phyloP scores from a whole-genome alignment of 305 asterid species.

The Galium porrigens region DNA sequence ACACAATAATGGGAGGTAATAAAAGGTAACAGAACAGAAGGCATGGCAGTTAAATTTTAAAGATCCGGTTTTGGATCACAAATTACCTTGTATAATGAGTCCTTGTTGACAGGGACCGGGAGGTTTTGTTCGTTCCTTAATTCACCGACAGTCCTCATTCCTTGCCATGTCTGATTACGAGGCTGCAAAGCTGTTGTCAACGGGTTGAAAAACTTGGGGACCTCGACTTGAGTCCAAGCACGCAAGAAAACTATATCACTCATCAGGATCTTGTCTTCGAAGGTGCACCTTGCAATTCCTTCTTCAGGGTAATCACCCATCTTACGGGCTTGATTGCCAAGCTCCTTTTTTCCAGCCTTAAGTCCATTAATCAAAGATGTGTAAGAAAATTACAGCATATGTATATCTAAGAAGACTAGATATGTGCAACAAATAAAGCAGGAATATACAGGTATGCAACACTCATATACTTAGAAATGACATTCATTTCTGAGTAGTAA shows the following conservation, averaged over 20 bases:
- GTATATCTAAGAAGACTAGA: neutral
- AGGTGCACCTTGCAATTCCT: conserved; percentile 94
- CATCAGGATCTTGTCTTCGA: conserved; percentile 81
- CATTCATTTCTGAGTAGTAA: no score
- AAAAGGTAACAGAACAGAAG: conserved; percentile 4
- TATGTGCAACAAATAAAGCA: neutral
- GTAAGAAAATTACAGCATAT: neutral
- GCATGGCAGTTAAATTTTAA: neutral
- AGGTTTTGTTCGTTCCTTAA: conserved; percentile 62
- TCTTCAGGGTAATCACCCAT: conserved; percentile 67
- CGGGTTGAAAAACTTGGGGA: conserved; percentile 75
- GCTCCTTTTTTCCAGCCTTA: conserved; percentile 85
- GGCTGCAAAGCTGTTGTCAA: conserved; percentile 91
- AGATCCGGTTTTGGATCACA: neutral
- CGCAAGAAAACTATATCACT: conserved; percentile 82
- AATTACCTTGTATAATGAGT: conserved; percentile 65
- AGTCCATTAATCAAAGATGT: neutral
- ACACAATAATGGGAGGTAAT: conserved; percentile 11
- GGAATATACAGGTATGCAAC: neutral
- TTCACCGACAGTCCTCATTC: conserved; percentile 87
- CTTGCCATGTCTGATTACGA: conserved; percentile 64
- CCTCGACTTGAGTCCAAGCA: conserved; percentile 95
- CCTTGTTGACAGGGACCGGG: conserved; percentile 68
- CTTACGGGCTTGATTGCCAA: conserved; percentile 55
- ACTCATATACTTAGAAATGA: neutral